Percentiles rank a stretch among this genome's conserved stretches.
Conservation (phyloP, 2,329 filamentous ascomycete species). For the Venturia pyrina region DNA sequence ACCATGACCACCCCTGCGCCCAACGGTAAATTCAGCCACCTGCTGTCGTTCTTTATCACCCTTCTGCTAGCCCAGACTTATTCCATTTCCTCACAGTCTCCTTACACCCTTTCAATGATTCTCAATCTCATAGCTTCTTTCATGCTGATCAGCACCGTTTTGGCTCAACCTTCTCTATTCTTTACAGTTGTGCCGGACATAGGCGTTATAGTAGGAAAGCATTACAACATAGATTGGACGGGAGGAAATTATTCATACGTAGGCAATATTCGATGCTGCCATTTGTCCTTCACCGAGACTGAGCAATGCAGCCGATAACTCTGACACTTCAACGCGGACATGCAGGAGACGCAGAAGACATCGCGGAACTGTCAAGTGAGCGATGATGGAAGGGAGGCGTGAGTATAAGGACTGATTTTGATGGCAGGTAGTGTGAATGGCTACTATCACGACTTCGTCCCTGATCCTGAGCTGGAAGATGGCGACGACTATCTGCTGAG, state of each 20-base stretch:
- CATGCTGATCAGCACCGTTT: background rate
- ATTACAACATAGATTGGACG: background rate
- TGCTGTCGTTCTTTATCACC: background rate
- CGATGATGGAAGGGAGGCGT: background rate
- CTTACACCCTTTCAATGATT: background rate
- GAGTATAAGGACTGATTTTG: background rate
- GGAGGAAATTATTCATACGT: background rate
- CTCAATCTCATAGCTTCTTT: background rate
- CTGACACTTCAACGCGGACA: background rate
- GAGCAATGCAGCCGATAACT: background rate
- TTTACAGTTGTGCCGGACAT: background rate
- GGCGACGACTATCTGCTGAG: slow-evolving; percentile 2
- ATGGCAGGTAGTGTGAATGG: background rate
- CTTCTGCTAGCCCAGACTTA: background rate
- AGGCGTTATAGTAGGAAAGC: slow-evolving; percentile 1
- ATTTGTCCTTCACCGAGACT: background rate
- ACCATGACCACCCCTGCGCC: background rate
- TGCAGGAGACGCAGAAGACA: background rate
- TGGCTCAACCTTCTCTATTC: background rate
- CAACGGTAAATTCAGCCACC: background rate
- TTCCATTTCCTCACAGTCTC: background rate
- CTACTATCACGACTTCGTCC: background rate
- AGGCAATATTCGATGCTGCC: background rate
- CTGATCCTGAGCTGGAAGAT: background rate
- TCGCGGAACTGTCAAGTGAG: background rate